A percentile compares a stretch with the other conserved stretches of the same genome.
Evolutionary conservation across 257 asterid species (phyloP).

Genomic region (Solanum chmielewskii): DNA sequence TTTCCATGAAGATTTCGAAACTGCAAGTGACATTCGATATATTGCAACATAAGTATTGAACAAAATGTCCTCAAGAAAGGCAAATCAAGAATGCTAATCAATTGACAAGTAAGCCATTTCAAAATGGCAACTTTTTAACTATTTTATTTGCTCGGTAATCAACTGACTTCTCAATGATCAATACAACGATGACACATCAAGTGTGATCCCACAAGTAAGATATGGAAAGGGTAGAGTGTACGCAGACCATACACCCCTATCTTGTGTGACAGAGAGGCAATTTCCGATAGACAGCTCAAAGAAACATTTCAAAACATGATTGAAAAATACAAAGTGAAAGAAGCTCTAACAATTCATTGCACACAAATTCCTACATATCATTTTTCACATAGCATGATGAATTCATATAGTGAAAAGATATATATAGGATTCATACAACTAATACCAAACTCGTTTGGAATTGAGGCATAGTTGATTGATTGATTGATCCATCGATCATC

Average conservation of each 20-base stretch:
- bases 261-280: neutral
- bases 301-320: neutral
- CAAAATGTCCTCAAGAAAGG: neutral
- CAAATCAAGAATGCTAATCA: neutral
- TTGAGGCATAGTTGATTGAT: neutral
- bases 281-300: neutral
- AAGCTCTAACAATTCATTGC: neutral
- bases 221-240: neutral
- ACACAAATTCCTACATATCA: neutral
- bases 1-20: too few species aligned
- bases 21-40: neutral
- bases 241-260: neutral
- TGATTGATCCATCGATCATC: constrained; percentile 7
- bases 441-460: neutral
- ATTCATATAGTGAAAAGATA: neutral
- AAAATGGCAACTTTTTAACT: neutral
- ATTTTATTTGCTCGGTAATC: neutral
- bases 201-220: neutral
- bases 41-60: neutral
- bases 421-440: neutral
- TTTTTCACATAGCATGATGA: neutral
- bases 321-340: neutral
- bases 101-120: neutral
- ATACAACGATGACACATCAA: neutral
- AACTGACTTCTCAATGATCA: neutral